Evolutionary conservation across 2,329 filamentous ascomycete genomes (phyloP), one percentile per base, ranked within the genome.

Genomic region (Hirsutella rhossiliensis): DNA sequence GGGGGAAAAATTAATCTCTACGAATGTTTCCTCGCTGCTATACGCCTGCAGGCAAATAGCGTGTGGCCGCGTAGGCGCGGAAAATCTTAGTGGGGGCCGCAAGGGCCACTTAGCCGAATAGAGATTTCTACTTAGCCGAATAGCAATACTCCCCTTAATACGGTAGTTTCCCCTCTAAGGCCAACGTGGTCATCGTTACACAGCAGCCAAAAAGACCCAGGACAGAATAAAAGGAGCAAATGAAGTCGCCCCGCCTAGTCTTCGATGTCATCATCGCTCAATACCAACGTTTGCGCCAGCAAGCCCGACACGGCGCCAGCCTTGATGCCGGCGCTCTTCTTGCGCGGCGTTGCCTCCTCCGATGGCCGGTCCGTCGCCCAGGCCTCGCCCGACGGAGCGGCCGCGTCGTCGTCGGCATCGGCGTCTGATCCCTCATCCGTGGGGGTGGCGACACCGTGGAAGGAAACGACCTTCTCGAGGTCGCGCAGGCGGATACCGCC

Each of bases 231-330:
- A 27, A 27, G n/a, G 3, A 27, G 9, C 3, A 6, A 5, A 27
- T 27, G 6, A 27, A 27, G 23, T 9, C 23, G 9, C 23, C 9
- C 23, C 9, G 5, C 41, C 31, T 67, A 67, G 54, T 89, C 85
- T 60, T 88, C 84, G 57, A 92, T 90, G 66, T 92, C 86, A 63
- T 92, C 86, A 55, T 92, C 86, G 52, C 81, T 87, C 36, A 90
- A 64, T 38, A 87, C 76, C 50, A 89, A 63, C 54, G 82, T 84
- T 59, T 80, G 77, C 48, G 79, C 73, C 37, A 71, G 65, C 49
- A 73, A 56, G 27, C 67, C 62, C 3, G 63, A 62, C 38, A 66
- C 57, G 11, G 56, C 60, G 3, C 59, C 51, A 42, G 61, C 48
- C 49, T 61, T 59, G 49, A 69, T 65, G 2, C 63, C 60, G 15